Evolutionary conservation across 768 basidiomycete species (phyloP).

Genomic region (Piloderma croceum): DNA sequence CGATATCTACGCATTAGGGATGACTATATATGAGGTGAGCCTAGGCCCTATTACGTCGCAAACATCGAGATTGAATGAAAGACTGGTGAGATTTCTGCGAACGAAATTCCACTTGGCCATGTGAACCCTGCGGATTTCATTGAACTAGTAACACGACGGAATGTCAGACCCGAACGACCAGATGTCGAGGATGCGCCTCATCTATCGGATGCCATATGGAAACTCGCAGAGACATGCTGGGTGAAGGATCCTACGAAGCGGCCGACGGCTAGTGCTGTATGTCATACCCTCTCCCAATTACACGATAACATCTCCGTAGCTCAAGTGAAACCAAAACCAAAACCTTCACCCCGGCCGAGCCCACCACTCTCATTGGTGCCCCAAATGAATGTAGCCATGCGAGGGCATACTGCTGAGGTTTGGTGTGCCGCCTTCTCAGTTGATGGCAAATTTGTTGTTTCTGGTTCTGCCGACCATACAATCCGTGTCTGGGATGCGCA

Average conservation of each 20-base stretch:
- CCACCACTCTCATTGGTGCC: too few relatives aligned
- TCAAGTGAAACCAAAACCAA: too few relatives aligned
- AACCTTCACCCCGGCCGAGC: too few relatives aligned
- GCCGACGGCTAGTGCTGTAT: conserved; percentile 12
- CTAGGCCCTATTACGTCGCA: neutral
- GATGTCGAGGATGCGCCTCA: conserved; percentile 15
- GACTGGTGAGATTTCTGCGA: conserved; percentile 16
- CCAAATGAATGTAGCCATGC: too few relatives aligned
- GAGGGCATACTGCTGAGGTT: too few relatives aligned
- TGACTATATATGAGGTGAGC: too few relatives aligned
- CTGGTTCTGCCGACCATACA: conserved; percentile 11
- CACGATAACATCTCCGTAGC: too few relatives aligned
- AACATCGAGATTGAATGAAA: conserved; percentile 5
- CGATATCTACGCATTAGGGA: too few relatives aligned
- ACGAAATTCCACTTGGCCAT: too few relatives aligned
- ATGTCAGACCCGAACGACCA: conserved; percentile 18
- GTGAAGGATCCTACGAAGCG: conserved; percentile 8
- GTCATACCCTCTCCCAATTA: too few relatives aligned
- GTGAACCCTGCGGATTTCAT: conserved; percentile 8
- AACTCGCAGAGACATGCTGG: conserved; percentile 19
- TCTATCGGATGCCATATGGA: conserved; percentile 19
- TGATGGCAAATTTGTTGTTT: conserved; percentile 14
- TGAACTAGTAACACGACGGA: conserved; percentile 9
- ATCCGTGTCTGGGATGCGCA: conserved; percentile 15
- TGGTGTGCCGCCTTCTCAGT: conserved; percentile 17